A percentile compares a stretch with the other conserved stretches of the same genome.
phyloP scores from a whole-genome alignment of 495 filamentous ascomycete species.

The Amniculicola lignicola region DNA sequence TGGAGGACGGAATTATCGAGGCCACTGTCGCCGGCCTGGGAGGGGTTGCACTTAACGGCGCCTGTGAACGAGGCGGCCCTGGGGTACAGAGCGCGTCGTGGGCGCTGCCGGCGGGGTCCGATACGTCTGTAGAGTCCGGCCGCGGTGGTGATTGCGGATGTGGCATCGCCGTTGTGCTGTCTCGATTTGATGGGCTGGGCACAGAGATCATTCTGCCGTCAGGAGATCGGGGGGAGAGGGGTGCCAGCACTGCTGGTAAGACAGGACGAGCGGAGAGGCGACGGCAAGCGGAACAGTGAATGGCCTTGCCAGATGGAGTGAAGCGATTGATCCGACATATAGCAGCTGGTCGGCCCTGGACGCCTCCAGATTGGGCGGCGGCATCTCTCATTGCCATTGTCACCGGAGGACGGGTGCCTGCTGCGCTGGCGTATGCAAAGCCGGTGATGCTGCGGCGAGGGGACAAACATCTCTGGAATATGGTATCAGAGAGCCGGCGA shows the following conservation, averaged over 20 bases:
- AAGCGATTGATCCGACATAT: conserved; percentile 33
- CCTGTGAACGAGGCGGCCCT: conserved; percentile 4
- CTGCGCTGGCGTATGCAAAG: conserved; percentile 26
- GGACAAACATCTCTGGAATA: conserved; percentile 24
- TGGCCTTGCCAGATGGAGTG: conserved; percentile 23
- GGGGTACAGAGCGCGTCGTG: conserved; percentile 15
- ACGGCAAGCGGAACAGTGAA: conserved; percentile 18
- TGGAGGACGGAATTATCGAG: not conserved
- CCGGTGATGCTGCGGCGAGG: conserved; percentile 13
- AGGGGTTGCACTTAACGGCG: conserved; percentile 11
- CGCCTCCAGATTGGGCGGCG: conserved; percentile 18
- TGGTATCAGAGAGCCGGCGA: conserved; percentile 8
- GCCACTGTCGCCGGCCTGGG: not conserved
- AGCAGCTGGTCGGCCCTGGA: conserved; percentile 11
- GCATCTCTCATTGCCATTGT: conserved; percentile 32
- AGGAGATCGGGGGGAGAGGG: conserved; percentile 12
- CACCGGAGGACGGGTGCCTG: conserved; percentile 29
- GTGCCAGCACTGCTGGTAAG: conserved; percentile 33
- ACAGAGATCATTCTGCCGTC: conserved; percentile 1
- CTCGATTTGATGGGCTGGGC: conserved; percentile 12
- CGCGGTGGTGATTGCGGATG: conserved; percentile 30
- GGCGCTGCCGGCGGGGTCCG: conserved; percentile 6
- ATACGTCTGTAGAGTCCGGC: conserved; percentile 5
- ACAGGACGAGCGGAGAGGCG: conserved; percentile 19
- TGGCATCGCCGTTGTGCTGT: conserved; percentile 23